Percentiles rank a stretch among this genome's conserved stretches.
These are phyloP conservation scores for Brassica hybrid DNA, from an alignment of 441 rosid species.

Conservation along the genomic window DNA sequence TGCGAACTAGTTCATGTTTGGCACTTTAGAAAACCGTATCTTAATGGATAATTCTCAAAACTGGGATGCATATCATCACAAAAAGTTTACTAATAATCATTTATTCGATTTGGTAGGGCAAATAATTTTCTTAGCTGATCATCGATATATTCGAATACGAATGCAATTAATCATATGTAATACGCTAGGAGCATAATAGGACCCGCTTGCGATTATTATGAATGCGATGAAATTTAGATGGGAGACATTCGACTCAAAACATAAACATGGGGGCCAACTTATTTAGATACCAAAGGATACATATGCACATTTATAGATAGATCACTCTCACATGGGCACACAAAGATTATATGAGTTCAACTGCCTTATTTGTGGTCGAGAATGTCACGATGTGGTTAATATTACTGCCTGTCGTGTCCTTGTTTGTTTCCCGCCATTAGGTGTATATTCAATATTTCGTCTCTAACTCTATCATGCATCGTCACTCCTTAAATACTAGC, in stretches of 20 bases:
- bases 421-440: background rate
- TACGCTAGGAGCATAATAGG: conserved; percentile 5
- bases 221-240: conserved; percentile 7
- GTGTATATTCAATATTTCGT: background rate
- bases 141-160: background rate
- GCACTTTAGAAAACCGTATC: too few species aligned
- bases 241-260: conserved; percentile 19
- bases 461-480: background rate
- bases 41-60: background rate
- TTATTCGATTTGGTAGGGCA: background rate
- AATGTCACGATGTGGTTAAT: conserved; percentile 36
- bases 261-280: conserved; percentile 12
- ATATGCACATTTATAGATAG: background rate
- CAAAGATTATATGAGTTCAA: conserved; percentile 7
- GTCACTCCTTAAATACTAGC: background rate
- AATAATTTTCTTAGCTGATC: background rate
- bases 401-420: conserved; percentile 11
- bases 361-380: conserved; percentile 30
- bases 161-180: too few species aligned
- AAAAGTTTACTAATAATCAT: background rate
- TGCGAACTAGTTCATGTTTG: too few species aligned
- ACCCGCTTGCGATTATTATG: conserved; percentile 18
- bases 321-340: conserved; percentile 11
- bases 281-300: conserved; percentile 10
- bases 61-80: background rate